These are phyloP conservation scores for Cubamyces sp. DNA, from an alignment of 768 basidiomycete genomes.

Conservation along the genomic window DNA sequence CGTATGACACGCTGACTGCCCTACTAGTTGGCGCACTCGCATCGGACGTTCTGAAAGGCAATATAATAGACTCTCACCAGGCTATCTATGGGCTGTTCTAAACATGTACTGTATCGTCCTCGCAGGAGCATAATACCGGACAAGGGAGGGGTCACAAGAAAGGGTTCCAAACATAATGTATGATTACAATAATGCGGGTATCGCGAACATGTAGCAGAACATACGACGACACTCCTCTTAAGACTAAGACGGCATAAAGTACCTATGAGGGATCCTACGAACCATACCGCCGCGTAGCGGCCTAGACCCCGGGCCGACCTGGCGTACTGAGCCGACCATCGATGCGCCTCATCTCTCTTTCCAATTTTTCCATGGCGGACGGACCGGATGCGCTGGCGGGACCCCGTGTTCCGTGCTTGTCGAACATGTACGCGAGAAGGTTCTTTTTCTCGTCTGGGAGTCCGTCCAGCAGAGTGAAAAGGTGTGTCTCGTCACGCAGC, in stretches of 20 bases:
- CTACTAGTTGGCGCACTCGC: no score
- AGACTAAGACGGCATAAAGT: conserved; percentile 14
- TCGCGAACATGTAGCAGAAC: conserved; percentile 10
- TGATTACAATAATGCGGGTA: conserved; percentile 23
- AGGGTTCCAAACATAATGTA: conserved; percentile 8
- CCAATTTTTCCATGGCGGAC: conserved; percentile 68
- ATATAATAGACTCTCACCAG: no score
- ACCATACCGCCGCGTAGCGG: neutral
- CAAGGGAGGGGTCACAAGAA: neutral
- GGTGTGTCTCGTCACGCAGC: conserved; percentile 79
- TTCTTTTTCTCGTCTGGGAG: conserved; percentile 92
- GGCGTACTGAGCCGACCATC: conserved; percentile 82
- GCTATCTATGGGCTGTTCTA: no score
- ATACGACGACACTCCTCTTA: conserved; percentile 9
- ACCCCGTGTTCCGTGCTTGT: conserved; percentile 80
- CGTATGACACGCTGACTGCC: no score
- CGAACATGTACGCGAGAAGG: conserved; percentile 84
- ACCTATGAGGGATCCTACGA: conserved; percentile 10
- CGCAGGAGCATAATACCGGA: no score
- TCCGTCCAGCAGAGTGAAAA: conserved; percentile 80
- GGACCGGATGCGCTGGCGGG: conserved; percentile 33
- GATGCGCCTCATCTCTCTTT: conserved; percentile 80
- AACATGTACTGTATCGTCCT: no score
- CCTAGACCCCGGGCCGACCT: conserved; percentile 38
- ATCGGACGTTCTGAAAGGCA: no score